phyloP scores from a whole-genome alignment of 768 basidiomycete species.

The Lentinus tigrinus region DNA sequence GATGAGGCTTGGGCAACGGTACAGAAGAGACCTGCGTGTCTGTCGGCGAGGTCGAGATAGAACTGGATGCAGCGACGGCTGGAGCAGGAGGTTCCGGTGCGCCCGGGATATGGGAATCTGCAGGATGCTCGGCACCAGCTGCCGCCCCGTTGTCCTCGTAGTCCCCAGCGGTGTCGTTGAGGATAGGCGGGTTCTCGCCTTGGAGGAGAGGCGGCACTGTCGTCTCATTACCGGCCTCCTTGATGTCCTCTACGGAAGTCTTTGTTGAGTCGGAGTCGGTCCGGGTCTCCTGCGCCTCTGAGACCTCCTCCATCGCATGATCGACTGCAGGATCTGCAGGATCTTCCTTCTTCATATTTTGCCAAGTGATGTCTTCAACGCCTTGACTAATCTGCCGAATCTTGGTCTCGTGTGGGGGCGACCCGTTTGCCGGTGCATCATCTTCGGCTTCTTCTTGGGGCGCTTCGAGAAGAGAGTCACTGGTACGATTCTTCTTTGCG shows the following conservation, averaged over 20 bases:
- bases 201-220: conserved; percentile 3
- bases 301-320: background rate
- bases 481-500: conserved; percentile 72
- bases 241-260: background rate
- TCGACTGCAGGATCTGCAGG: background rate
- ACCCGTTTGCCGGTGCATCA: conserved; percentile 38
- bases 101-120: conserved; percentile 18
- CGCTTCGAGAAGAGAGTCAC: conserved; percentile 44
- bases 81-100: conserved; percentile 4
- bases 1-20: conserved; percentile 1
- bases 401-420: conserved; percentile 79
- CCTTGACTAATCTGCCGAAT: conserved; percentile 76
- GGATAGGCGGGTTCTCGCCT: conserved; percentile 21
- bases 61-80: background rate
- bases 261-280: background rate
- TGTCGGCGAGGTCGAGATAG: background rate
- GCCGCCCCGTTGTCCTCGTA: conserved; percentile 25
- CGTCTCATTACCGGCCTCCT: background rate
- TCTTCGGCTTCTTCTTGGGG: conserved; percentile 58
- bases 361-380: conserved; percentile 77
- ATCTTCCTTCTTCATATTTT: conserved; percentile 41
- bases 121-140: conserved; percentile 26
- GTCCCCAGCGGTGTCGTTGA: conserved; percentile 20
- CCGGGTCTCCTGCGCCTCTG: background rate
- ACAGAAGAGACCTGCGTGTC: background rate